Conservation (phyloP, 2,329 filamentous ascomycete genomes). For the Alternaria triticimaculans region DNA sequence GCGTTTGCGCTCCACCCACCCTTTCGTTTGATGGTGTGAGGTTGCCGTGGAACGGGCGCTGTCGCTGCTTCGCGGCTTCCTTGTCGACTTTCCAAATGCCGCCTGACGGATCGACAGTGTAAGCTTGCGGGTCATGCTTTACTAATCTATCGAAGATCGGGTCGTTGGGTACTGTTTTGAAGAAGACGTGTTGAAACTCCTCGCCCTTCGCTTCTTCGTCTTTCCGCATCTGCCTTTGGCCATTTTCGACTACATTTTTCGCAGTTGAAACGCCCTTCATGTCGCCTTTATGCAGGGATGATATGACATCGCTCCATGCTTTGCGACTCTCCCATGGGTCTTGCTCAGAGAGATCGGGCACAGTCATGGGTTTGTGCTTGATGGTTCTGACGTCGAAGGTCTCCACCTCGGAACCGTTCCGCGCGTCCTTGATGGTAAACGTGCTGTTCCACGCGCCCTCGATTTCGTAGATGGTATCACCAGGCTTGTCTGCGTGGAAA, state of each 20-base stretch:
- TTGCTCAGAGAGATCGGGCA: constrained; percentile 45
- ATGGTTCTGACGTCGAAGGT: constrained; percentile 41
- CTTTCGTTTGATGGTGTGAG: constrained; percentile 34
- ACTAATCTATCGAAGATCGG: constrained; percentile 34
- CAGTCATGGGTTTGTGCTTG: constrained; percentile 26
- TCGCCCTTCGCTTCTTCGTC: constrained; percentile 46
- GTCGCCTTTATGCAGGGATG: constrained; percentile 48
- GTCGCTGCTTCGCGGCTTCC: constrained; percentile 26
- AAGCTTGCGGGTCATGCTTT: constrained; percentile 23
- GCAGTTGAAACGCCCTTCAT: constrained; percentile 48
- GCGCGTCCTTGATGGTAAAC: constrained; percentile 48
- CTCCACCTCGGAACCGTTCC: constrained; percentile 45
- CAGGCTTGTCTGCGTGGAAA: constrained; percentile 44
- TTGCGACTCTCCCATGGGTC: constrained; percentile 55
- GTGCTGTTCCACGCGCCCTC: constrained; percentile 53
- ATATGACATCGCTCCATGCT: constrained; percentile 53
- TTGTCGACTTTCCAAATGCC: constrained; percentile 44
- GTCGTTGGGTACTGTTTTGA: constrained; percentile 41
- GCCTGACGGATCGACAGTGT: constrained; percentile 29
- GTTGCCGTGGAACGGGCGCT: constrained; percentile 40
- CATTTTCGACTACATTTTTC: constrained; percentile 45
- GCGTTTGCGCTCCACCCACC: background rate
- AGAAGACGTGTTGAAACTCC: constrained; percentile 52
- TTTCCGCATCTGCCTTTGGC: constrained; percentile 52
- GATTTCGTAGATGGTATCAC: constrained; percentile 46